Evolutionary conservation across 169 alveolate genomes (phyloP).

Genomic region (Plasmodium cynomolgi): DNA sequence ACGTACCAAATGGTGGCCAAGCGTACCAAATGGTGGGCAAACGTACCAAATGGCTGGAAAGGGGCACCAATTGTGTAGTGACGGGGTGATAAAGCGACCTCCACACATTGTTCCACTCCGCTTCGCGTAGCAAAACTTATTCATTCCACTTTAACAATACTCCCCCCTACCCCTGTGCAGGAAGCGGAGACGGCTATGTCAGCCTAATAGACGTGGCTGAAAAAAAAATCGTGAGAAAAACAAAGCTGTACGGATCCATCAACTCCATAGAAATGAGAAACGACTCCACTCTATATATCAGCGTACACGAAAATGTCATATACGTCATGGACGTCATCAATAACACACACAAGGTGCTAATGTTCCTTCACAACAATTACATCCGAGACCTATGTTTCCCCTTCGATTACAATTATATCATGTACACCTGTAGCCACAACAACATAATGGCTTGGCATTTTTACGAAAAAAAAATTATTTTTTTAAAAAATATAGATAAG

Average conservation of each 20-base stretch:
- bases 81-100: background rate
- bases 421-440: constrained; percentile 72
- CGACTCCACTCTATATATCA: constrained; percentile 31
- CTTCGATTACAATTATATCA: constrained; percentile 25
- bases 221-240: constrained; percentile 38
- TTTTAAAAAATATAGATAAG: constrained; percentile 48
- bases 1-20: background rate
- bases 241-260: constrained; percentile 48
- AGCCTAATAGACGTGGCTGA: constrained; percentile 52
- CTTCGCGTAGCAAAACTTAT: background rate
- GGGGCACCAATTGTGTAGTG: background rate
- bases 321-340: constrained; percentile 60
- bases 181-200: constrained; percentile 71
- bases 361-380: constrained; percentile 32
- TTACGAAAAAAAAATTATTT: constrained; percentile 58
- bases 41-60: background rate
- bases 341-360: constrained; percentile 23
- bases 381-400: constrained; percentile 62
- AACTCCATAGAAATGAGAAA: constrained; percentile 74
- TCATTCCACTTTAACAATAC: background rate
- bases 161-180: background rate
- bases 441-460: constrained; percentile 71
- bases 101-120: background rate
- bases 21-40: background rate
- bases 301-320: constrained; percentile 54